A percentile compares a stretch with the other conserved stretches of the same genome.
Evolutionary conservation across 2,329 filamentous ascomycete species (phyloP).

Genomic region (Xylariomycetidae sp.): DNA sequence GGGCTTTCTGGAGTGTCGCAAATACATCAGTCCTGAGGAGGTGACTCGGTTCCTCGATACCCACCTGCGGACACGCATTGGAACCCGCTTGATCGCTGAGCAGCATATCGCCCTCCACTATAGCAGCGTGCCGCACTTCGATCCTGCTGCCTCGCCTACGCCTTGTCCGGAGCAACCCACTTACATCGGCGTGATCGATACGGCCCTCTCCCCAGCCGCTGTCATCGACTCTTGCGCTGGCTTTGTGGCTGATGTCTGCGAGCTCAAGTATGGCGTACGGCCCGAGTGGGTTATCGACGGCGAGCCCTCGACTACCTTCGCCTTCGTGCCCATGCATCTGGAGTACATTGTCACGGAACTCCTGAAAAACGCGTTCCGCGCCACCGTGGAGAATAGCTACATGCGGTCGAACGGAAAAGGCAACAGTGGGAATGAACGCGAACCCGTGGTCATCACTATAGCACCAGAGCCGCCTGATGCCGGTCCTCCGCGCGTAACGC

Average conservation of each 20-base stretch:
- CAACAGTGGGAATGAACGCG: constrained; percentile 42
- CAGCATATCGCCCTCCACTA: constrained; percentile 91
- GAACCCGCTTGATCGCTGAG: constrained; percentile 88
- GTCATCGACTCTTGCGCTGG: constrained; percentile 80
- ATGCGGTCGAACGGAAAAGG: constrained; percentile 62
- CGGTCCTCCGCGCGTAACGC: constrained; percentile 23
- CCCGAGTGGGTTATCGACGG: constrained; percentile 78
- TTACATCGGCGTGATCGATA: constrained; percentile 95
- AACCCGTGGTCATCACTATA: constrained; percentile 88
- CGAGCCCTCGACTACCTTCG: constrained; percentile 80
- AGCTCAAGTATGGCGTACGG: constrained; percentile 87
- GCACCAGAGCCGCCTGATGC: constrained; percentile 55
- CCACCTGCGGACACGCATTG: constrained; percentile 88
- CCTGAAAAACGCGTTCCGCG: constrained; percentile 93
- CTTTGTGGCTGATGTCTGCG: constrained; percentile 93
- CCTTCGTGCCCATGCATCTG: constrained; percentile 90
- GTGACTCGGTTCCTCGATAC: constrained; percentile 92
- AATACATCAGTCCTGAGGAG: constrained; percentile 75
- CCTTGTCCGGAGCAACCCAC: constrained; percentile 49
- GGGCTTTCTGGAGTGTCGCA: constrained; percentile 87
- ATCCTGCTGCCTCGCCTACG: constrained; percentile 44
- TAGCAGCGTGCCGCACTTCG: constrained; percentile 62
- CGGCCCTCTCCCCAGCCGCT: constrained; percentile 71
- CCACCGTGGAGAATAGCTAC: constrained; percentile 67
- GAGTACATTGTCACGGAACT: constrained; percentile 97